Evolutionary conservation across 2,329 filamentous ascomycete species (phyloP), one percentile per base, ranked within the genome.

Genomic region (Talaromyces sp.): DNA sequence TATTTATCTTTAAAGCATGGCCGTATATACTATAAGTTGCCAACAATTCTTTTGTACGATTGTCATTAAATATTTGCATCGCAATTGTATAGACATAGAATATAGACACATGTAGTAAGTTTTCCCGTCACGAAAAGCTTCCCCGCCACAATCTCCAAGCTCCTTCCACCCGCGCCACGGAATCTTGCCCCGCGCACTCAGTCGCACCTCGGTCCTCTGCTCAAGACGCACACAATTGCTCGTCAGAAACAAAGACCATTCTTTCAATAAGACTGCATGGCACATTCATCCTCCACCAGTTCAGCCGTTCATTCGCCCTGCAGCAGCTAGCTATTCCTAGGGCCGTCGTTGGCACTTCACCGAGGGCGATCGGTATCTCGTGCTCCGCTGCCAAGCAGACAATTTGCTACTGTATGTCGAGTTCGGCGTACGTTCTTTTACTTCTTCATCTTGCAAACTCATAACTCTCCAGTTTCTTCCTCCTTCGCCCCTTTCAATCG

Each of bases 141-240:
- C 60, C 60, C 59, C 59, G 59, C 59, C 55, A 56, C 58, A 32
- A 30, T 25, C 58, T 28, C 27, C 47, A 47, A 57, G 59, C 60
- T 61, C 55, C 60, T 61, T 61, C 55, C 49, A 27, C 30, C 36
- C 36, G 53, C 22, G 27, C 55, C 52, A 42, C 22, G n/a, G 32
- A 27, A 25, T 25, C 36, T 57, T 61, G 55, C 60, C 60, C 60
- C 60, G 55, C 60, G 60, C 22, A 17, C 30, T 53, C 13, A 44
- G 17, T 17, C 13, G 49, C 28, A 19, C 28, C 49, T 53, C 28
- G 28, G 28, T 30, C 7, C 25, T 27, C 27, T 27, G 25, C 49
- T 30, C 49, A 28, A 53, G 25, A 30, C 11, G 17, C 19, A 27
- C 10, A 51, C 25, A 51, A 10, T 15, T 51, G 11, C 44, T 36